Evolutionary conservation across 805 yeast genomes (phyloP).

Genomic region (Starmerella vitae): DNA sequence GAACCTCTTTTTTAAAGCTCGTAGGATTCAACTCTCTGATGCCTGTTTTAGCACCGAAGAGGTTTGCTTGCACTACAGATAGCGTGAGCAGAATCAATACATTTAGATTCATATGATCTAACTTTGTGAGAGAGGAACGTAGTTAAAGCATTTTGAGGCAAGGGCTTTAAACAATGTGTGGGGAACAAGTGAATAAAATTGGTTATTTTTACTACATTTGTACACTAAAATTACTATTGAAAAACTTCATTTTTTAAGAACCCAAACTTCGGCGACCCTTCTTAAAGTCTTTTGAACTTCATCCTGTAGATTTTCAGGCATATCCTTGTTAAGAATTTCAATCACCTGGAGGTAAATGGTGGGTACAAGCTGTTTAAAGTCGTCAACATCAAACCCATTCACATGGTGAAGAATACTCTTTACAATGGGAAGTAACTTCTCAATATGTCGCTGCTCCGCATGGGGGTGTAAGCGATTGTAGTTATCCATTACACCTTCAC

Average conservation of each 20-base stretch:
- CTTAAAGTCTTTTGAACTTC: slow-evolving; percentile 26
- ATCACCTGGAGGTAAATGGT: slow-evolving; percentile 18
- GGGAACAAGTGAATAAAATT: no score
- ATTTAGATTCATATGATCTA: no score
- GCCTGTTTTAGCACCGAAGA: slow-evolving; percentile 13
- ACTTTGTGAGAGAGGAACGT: no score
- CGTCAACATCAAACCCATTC: slow-evolving; percentile 58
- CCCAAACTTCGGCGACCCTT: slow-evolving; percentile 36
- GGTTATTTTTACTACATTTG: no score
- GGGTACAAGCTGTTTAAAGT: slow-evolving; percentile 33
- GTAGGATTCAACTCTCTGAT: slow-evolving; percentile 18
- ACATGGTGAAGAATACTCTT: slow-evolving; percentile 77
- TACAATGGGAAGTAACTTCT: slow-evolving; percentile 85
- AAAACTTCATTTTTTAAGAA: no score
- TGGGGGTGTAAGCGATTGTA: slow-evolving; percentile 50
- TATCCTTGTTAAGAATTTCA: slow-evolving; percentile 28
- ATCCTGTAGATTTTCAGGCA: slow-evolving; percentile 27
- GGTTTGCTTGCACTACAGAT: slow-evolving; percentile 1
- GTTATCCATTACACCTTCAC: slow-evolving; percentile 55
- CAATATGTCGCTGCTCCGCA: slow-evolving; percentile 59
- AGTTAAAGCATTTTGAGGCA: no score
- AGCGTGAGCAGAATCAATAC: neutral
- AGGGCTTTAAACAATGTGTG: no score
- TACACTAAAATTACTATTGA: no score
- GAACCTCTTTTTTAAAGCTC: slow-evolving; percentile 54